Conservation (phyloP, 169 alveolate species). For the Theileria parva region DNA sequence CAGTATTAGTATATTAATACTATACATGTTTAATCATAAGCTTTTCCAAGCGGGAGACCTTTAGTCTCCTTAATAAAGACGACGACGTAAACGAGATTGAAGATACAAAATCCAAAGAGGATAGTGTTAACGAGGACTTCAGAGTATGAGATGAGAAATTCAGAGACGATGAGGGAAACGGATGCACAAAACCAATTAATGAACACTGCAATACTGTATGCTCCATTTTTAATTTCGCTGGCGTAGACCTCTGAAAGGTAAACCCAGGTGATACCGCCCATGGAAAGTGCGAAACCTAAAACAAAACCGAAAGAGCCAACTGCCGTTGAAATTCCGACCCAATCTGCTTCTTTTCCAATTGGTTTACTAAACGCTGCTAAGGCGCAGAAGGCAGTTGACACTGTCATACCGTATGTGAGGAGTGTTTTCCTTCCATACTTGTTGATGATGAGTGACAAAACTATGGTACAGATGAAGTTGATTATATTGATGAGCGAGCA, state of each 20-base stretch:
- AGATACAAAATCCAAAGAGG: conserved; percentile 66
- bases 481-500: conserved; percentile 64
- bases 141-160: conserved; percentile 63
- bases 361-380: conserved; percentile 73
- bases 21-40: conserved; percentile 18
- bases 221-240: conserved; percentile 81
- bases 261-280: conserved; percentile 86
- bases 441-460: conserved; percentile 73
- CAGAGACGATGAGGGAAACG: conserved; percentile 77
- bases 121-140: conserved; percentile 68
- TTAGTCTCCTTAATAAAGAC: conserved; percentile 81
- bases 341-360: neutral
- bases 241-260: conserved; percentile 84
- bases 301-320: conserved; percentile 74
- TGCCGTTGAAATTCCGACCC: conserved; percentile 47
- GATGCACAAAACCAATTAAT: conserved; percentile 80
- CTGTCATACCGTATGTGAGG: conserved; percentile 68
- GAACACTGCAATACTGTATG: conserved; percentile 75
- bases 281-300: conserved; percentile 79
- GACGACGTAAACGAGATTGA: conserved; percentile 65
- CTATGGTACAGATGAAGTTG: conserved; percentile 71
- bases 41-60: conserved; percentile 78
- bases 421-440: conserved; percentile 79
- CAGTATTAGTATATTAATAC: neutral
- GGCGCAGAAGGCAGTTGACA: conserved; percentile 44